Base-by-base conservation (phyloP, 2,329 filamentous ascomycete genomes). In the Colletotrichum godetiae region DNA sequence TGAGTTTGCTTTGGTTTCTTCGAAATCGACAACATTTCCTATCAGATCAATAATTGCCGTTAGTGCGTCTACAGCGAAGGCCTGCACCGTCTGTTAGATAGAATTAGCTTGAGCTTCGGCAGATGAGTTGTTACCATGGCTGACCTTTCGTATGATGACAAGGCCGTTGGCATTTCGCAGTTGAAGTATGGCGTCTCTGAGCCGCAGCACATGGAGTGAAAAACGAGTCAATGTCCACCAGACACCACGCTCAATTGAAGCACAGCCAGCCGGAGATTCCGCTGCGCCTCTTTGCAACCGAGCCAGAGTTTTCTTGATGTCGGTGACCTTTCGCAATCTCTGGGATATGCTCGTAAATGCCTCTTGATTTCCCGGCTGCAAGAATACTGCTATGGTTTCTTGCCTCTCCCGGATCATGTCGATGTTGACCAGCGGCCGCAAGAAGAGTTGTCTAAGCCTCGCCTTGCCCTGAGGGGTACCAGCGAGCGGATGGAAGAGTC, bases 221-320 rank as follows among this genome's bases (percentile, higher is more conserved):
- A 98, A 98, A 77, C 91, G 81, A 42, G 83, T 86, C 33, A 98
- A 84, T n/a, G 88, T 92, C 66, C 89, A 88, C 95, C 94, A 98
- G 15, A 92, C 90, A 37, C 90, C 92, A 67, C 86, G 90, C 71
- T 90, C 89, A 75, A 93, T 88, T 0, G 90, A 90, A 15, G 82
- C 79, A 24, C 82, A 82, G 13, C 82, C 79, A 4, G 85, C 84
- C 5, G 87, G 84, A 22, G 82, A 83, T 77, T 91, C 92, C n/a
- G 42, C 42, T 49, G 93, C 88, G 0, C 97, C 97, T 81, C 94
- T 97, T 69, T 89, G 92, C 11, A 99, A 84, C 77, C 93, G 92
- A 24, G 89, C 85, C 67, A 97, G 87, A 0, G 91, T 86, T 2
- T 88, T 88, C 27, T 90, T 90, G 79, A 98, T 91, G 78, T 98